phyloP scores from a whole-genome alignment of 129 eudicot genomes.

The Pittosporum tobira region DNA sequence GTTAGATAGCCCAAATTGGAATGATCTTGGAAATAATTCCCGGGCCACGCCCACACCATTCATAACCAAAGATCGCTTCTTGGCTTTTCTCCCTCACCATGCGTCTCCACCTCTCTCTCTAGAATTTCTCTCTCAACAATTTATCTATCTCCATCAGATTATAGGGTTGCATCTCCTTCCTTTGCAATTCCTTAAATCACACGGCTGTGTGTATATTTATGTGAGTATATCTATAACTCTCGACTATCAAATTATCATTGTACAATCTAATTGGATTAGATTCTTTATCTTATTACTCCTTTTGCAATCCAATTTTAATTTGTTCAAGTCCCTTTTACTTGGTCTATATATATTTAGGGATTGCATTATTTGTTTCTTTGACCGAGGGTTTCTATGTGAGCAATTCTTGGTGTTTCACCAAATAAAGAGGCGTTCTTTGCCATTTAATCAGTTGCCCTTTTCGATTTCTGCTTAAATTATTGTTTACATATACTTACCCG shows the following conservation, averaged over 20 bases:
- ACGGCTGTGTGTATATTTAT: too few relatives aligned
- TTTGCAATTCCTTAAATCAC: too few relatives aligned
- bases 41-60: conserved; percentile 1
- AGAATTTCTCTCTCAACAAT: neutral
- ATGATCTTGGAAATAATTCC: neutral
- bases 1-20: neutral
- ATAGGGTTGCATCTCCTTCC: too few relatives aligned
- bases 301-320: too few relatives aligned
- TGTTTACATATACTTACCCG: neutral
- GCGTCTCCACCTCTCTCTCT: neutral
- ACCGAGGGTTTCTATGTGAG: neutral
- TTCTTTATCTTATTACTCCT: neutral
- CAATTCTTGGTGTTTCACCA: neutral
- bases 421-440: neutral
- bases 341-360: too few relatives aligned
- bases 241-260: too few relatives aligned
- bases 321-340: too few relatives aligned
- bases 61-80: conserved; percentile 12
- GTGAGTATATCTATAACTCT: too few relatives aligned
- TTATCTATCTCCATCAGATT: neutral
- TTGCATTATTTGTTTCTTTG: neutral
- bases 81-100: neutral
- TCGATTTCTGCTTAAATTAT: neutral
- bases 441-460: neutral
- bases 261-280: too few relatives aligned